Percentiles rank a stretch among this genome's conserved stretches.
phyloP scores from a whole-genome alignment of 169 alveolate species.

The Nephromyces sp. region DNA sequence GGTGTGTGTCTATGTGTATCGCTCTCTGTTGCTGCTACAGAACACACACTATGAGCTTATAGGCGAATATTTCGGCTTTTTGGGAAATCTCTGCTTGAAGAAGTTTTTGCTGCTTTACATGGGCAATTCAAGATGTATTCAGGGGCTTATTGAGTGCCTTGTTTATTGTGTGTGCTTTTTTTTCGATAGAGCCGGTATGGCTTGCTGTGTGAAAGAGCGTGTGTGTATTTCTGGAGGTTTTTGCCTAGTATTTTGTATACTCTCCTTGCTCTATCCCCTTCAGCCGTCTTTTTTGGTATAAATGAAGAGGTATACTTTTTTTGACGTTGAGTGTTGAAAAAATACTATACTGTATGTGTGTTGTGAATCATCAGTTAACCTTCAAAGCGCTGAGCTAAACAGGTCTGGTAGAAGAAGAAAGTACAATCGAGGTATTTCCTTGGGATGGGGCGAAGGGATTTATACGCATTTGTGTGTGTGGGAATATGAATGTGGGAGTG shows the following conservation, averaged over 20 bases:
- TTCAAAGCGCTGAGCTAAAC: neutral
- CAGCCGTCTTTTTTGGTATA: neutral
- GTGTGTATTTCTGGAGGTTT: neutral
- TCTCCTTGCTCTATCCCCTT: neutral
- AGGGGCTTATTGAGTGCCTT: no score
- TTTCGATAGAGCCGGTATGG: neutral
- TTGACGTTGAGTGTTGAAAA: neutral
- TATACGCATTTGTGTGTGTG: no score
- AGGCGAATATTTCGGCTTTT: neutral
- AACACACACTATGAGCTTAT: no score
- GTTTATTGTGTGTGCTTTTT: no score
- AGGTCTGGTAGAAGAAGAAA: neutral
- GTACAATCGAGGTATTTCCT: neutral
- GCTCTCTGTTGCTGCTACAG: no score
- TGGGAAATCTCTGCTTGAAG: neutral
- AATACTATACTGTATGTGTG: neutral
- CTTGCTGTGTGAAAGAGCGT: neutral
- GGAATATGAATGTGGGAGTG: no score
- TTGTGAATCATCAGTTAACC: neutral
- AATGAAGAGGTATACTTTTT: neutral
- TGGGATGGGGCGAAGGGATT: no score
- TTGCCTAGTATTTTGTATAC: neutral
- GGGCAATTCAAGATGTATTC: no score
- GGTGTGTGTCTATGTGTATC: neutral
- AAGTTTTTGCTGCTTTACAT: no score